Conservation (phyloP, 345 rosid species). For the Murraya koenigii region DNA sequence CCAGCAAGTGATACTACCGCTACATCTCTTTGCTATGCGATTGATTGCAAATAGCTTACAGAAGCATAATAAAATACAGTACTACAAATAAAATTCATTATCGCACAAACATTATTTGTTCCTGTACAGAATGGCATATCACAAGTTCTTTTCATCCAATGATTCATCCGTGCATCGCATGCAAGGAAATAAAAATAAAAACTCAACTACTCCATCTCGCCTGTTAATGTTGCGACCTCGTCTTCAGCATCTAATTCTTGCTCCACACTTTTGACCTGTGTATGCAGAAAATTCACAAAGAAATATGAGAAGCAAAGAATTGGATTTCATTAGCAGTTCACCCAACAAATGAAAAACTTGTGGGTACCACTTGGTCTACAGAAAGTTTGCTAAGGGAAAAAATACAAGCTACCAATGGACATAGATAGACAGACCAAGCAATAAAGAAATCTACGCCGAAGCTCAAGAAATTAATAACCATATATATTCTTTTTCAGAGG, state of each 20-base stretch:
- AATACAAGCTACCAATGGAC: not conserved
- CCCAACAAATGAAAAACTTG: not conserved
- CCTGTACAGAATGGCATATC: slow-evolving; percentile 5
- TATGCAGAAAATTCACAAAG: slow-evolving; percentile 11
- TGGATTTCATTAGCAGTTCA: slow-evolving; percentile 4
- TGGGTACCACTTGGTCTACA: not conserved
- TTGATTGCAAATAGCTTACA: not conserved
- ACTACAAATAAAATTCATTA: not conserved
- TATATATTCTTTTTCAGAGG: not conserved
- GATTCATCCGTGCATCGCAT: not conserved
- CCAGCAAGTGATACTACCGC: not conserved
- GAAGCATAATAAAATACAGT: not conserved
- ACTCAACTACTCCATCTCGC: slow-evolving; percentile 50
- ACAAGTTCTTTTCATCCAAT: not conserved
- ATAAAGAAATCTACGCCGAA: not conserved
- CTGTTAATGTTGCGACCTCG: slow-evolving; percentile 42
- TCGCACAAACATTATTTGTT: not conserved
- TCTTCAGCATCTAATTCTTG: slow-evolving; percentile 82
- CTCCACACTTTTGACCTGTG: slow-evolving; percentile 85
- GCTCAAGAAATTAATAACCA: not conserved
- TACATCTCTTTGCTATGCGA: not conserved
- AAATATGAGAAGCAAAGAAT: not conserved
- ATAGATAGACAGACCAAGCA: not conserved
- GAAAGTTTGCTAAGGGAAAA: not conserved
- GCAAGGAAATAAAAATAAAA: not conserved